phyloP scores from a whole-genome alignment of 2,329 filamentous ascomycete species.

The Diaporthe citriasiana region DNA sequence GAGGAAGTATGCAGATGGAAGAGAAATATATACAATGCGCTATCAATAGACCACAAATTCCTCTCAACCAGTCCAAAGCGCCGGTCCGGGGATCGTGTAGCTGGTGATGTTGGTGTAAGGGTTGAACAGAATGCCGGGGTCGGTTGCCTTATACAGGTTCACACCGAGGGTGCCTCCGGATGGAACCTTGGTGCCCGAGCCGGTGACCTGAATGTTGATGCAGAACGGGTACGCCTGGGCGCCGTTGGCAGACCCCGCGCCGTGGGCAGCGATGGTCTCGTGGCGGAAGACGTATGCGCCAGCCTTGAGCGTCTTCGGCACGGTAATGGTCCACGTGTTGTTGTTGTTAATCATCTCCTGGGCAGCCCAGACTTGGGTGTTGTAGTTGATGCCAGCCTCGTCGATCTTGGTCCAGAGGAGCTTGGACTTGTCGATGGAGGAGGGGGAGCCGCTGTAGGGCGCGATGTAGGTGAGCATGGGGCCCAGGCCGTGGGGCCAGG shows the following conservation, averaged over 20 bases:
- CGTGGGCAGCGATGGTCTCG: slow-evolving; percentile 64
- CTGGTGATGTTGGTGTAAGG: slow-evolving; percentile 44
- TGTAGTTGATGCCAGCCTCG: slow-evolving; percentile 46
- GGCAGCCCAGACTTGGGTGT: slow-evolving; percentile 52
- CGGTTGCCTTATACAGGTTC: slow-evolving; percentile 46
- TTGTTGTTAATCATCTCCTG: slow-evolving; percentile 61
- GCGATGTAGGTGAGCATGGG: slow-evolving; percentile 51
- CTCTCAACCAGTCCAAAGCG: slow-evolving; percentile 42
- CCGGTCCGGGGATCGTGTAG: slow-evolving; percentile 49
- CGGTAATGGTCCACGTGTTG: slow-evolving; percentile 60
- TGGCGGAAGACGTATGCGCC: slow-evolving; percentile 63
- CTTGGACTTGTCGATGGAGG: slow-evolving; percentile 49
- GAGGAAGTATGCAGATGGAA: background rate
- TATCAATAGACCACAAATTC: background rate
- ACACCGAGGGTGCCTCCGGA: slow-evolving; percentile 46
- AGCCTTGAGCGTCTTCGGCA: slow-evolving; percentile 52
- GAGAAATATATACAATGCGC: slow-evolving; percentile 4
- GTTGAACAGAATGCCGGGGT: slow-evolving; percentile 49
- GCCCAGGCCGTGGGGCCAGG: slow-evolving; percentile 50
- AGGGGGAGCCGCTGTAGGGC: slow-evolving; percentile 43
- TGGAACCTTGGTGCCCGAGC: slow-evolving; percentile 51
- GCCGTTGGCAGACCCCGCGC: slow-evolving; percentile 55
- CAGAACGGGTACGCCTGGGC: slow-evolving; percentile 65
- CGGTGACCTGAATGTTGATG: slow-evolving; percentile 59
- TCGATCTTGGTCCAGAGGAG: slow-evolving; percentile 56